Evolutionary conservation across 352 stramenopile species (phyloP).

Genomic region (Globisporangium iwayamae): DNA sequence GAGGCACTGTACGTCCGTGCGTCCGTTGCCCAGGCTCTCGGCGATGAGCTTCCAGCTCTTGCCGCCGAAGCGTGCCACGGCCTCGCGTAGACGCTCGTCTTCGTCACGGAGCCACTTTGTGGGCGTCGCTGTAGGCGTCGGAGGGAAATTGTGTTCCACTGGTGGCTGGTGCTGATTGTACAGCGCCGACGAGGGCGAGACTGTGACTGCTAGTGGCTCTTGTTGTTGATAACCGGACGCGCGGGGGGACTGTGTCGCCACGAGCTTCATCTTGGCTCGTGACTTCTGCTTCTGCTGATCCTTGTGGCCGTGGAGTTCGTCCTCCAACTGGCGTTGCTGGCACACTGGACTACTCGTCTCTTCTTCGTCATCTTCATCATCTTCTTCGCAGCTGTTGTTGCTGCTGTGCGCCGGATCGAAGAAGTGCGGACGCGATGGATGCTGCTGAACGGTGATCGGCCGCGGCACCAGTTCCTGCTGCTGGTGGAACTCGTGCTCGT

Average conservation of each 20-base stretch:
- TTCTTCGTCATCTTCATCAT: not conserved
- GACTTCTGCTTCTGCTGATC: not conserved
- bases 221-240: not conserved
- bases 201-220: not conserved
- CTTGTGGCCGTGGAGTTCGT: not conserved
- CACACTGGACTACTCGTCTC: not conserved
- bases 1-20: conserved; percentile 92
- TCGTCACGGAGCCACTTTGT: conserved; percentile 89
- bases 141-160: not conserved
- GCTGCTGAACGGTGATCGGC: not conserved
- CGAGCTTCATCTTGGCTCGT: not conserved
- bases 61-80: conserved; percentile 87
- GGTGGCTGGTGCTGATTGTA: conserved; percentile 16
- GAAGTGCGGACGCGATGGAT: not conserved
- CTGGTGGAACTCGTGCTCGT: not conserved
- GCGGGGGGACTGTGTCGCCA: no score
- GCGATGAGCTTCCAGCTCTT: conserved; percentile 96
- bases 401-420: not conserved
- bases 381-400: conserved; percentile 2
- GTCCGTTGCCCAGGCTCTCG: conserved; percentile 80
- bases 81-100: conserved; percentile 83
- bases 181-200: not conserved
- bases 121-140: conserved; percentile 16
- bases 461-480: no score
- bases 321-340: not conserved